Conservation (phyloP, 1,284 basidiomycete species). For the Trichosporon sp. region DNA sequence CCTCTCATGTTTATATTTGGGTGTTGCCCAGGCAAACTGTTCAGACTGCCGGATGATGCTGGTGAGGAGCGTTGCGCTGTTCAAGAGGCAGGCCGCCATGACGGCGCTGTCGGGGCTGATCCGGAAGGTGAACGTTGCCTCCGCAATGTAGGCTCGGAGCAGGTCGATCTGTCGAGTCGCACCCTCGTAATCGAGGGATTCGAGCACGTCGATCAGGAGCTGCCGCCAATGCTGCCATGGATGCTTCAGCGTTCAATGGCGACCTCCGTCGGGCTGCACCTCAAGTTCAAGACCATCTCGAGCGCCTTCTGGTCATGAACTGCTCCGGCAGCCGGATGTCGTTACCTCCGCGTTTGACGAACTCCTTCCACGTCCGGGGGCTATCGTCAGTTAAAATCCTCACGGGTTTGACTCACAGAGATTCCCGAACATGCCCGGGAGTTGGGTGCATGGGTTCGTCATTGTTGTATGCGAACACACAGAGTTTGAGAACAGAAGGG, state of each 20-base stretch:
- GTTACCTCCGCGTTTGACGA: too few species aligned
- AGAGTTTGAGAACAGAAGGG: not conserved
- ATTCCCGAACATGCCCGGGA: not conserved
- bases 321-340: not conserved
- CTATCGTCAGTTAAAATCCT: not conserved
- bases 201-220: not conserved
- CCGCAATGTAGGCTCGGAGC: not conserved
- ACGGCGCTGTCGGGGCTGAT: not conserved
- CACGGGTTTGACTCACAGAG: not conserved
- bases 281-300: not conserved
- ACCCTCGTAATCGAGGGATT: not conserved
- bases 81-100: not conserved
- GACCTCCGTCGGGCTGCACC: not conserved
- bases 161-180: not conserved
- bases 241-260: not conserved
- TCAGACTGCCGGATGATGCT: not conserved
- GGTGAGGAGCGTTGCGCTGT: not conserved
- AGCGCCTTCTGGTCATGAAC: not conserved
- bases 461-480: not conserved
- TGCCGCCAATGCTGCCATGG: not conserved
- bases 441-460: not conserved
- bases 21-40: not conserved
- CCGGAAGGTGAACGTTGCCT: not conserved
- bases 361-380: not conserved
- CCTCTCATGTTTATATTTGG: not conserved